These are phyloP conservation scores for Hypoxylon cercidicola DNA, from an alignment of 495 filamentous ascomycete species.

Conservation along the genomic window DNA sequence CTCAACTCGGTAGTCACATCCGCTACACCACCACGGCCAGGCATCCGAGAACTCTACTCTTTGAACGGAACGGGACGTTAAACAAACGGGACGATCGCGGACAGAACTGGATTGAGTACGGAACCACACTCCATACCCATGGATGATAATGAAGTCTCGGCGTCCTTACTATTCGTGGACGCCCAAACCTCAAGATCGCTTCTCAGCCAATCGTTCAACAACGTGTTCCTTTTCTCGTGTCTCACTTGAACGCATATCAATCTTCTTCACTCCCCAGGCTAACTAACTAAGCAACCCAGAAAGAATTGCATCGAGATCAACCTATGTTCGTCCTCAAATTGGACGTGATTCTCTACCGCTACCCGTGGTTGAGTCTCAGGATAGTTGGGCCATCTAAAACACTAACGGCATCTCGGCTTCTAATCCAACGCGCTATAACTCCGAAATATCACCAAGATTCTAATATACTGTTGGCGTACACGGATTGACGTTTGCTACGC, in stretches of 20 bases:
- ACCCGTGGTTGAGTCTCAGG: no score
- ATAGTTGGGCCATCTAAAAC: no score
- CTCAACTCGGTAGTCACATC: constrained; percentile 5
- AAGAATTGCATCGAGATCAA: constrained; percentile 19
- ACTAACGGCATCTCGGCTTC: no score
- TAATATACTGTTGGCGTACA: no score
- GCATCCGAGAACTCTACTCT: constrained; percentile 24
- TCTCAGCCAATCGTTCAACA: constrained; percentile 45
- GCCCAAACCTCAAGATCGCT: constrained; percentile 27
- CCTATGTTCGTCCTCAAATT: neutral
- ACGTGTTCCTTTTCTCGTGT: constrained; percentile 34
- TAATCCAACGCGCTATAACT: no score
- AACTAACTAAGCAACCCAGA: constrained; percentile 13
- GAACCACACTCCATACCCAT: constrained; percentile 26
- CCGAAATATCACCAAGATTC: no score
- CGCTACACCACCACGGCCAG: constrained; percentile 22
- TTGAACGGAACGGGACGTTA: constrained; percentile 19
- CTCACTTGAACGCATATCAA: constrained; percentile 29
- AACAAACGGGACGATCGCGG: constrained; percentile 23
- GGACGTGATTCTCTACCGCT: neutral
- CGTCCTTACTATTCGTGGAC: constrained; percentile 25
- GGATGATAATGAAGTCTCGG: constrained; percentile 24
- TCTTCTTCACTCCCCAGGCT: neutral
- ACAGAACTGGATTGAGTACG: constrained; percentile 22
- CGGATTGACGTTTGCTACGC: no score